Base-by-base conservation (phyloP, 176 grass and related monocot genomes). In the Cocos nucifera region DNA sequence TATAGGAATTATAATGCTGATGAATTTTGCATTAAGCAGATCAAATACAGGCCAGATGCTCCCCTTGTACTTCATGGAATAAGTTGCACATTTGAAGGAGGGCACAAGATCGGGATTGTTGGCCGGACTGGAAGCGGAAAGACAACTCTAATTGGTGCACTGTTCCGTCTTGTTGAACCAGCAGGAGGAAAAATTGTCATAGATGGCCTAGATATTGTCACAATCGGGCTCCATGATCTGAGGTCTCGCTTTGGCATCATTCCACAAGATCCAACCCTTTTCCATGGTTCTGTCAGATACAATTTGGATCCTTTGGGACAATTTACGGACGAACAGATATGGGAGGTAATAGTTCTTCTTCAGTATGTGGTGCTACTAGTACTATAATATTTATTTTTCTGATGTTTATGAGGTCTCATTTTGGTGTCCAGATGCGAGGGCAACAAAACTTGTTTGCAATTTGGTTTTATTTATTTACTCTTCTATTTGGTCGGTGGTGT, bases 91-190 rank as follows among this genome's bases (percentile, higher is more conserved):
- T 88, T 98, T 63, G 63, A 92, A 68, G 93, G 87, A 18, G 82
- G 93, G 19, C 35, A 78, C 59, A 98, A 92, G 63, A 91, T 97
- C 50, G 87, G 87, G 25, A 90, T 96, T 59, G 92, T 96, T 56
- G 92, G 92, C 6, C 81, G 92, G 5, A 96, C 87, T 29, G 93
- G 93, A 61, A 97, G 87, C 71, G 87, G 93, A 49, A 92, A 98
- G 63, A 92, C 93, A 69, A 98, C 87, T 75, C 72, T 98, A 73
- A 88, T 98, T 48, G 69, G 87, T 56, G 87, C 84, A 24, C 54
- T 92, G 32, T 98, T 98, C 71, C 87, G 93, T 57, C 85, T 98
- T n/a, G 87, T 98, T 58, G 93, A 98, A 53, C 93, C 93, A 44
- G 49, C 76, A 78, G 84, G 76, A 79, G 93, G 93, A 25, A 78